Base-by-base conservation (phyloP, 768 basidiomycete species). In the Mycena sanguinolenta region DNA sequence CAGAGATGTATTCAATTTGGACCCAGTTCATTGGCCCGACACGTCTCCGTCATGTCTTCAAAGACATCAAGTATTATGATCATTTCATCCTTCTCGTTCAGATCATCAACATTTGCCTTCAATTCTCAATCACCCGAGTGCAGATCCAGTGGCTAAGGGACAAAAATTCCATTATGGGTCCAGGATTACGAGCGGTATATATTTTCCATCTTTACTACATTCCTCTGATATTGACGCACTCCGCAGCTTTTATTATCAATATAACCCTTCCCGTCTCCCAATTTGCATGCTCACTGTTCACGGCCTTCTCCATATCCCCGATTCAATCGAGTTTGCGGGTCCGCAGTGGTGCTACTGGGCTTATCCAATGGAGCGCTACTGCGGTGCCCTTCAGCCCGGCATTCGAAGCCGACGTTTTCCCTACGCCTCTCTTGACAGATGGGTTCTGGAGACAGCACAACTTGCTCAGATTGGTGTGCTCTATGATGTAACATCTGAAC, bases 1-100 rank as follows among this genome's bases (percentile, higher is more conserved):
- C 82, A 0, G 82, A 83, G 25, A 68, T 73, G 0, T 78, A 77
- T 68, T 76, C 73, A 1, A 74, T 83, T 54, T 83, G 79, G 75
- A 69, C 72, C 0, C 65, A 72, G 9, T 76, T 76, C 52, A 39
- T 83, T 10, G 81, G 60, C 0, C 81, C 81, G 2, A 67, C 76
- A 8, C 50, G 80, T 76, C 59, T 67, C 7, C 36, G 44, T 14
- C 60, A 67, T 23, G 27, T 19, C 4, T 67, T 67, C 28, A 30
- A 25, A 2, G 19, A 25, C 21, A 49, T 14, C 2, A 32, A 38
- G n/a, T 67, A 67, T 50, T 67, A 67, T 27, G 39, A 67, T 17
- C 66, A 67, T 28, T 67, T 67, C 34, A 30, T 67, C 3, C 28
- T 54, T 19, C 32, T 67, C 3, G 23, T 61, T 17, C 21, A 17